Evolutionary conservation across 1,284 basidiomycete species (phyloP).

Genomic region (Macrocystidia cucumis): DNA sequence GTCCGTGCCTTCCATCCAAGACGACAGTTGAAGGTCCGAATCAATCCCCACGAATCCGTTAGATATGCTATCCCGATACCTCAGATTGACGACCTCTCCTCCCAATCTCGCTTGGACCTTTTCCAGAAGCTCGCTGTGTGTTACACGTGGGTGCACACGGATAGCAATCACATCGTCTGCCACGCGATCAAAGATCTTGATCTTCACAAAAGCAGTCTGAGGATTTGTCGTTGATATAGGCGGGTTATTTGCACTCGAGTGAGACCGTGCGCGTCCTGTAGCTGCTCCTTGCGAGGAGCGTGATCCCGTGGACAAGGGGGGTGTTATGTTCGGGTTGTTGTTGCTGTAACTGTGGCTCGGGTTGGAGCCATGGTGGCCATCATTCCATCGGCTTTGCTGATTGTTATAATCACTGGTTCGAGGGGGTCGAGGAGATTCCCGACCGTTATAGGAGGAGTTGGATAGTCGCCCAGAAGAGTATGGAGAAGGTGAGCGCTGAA

Average conservation of each 20-base stretch:
- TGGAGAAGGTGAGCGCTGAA: constrained; percentile 25
- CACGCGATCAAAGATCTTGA: constrained; percentile 92
- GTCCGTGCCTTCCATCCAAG: constrained; percentile 81
- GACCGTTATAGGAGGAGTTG: constrained; percentile 30
- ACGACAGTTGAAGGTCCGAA: constrained; percentile 64
- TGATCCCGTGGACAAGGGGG: constrained; percentile 31
- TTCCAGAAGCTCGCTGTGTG: constrained; percentile 78
- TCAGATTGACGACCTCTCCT: constrained; percentile 60
- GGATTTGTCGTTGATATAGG: constrained; percentile 70
- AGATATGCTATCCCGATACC: constrained; percentile 68
- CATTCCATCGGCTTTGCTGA: constrained; percentile 19
- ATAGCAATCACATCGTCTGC: constrained; percentile 96
- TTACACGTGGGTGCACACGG: constrained; percentile 92
- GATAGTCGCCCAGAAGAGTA: constrained; percentile 31
- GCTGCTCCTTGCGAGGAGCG: constrained; percentile 42
- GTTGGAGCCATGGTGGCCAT: constrained; percentile 15
- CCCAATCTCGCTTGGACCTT: constrained; percentile 89
- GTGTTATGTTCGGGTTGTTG: constrained; percentile 17
- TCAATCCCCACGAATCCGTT: constrained; percentile 60
- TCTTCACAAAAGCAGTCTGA: constrained; percentile 88
- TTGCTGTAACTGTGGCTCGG: too few relatives aligned
- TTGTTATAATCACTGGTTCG: constrained; percentile 18
- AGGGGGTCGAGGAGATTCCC: constrained; percentile 24
- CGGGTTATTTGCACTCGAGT: constrained; percentile 53
- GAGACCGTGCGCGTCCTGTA: constrained; percentile 44